A percentile compares a stretch with the other conserved stretches of the same genome.
These are phyloP conservation scores for Fragaria ananassa DNA, from an alignment of 306 rosid species.

Conservation along the genomic window DNA sequence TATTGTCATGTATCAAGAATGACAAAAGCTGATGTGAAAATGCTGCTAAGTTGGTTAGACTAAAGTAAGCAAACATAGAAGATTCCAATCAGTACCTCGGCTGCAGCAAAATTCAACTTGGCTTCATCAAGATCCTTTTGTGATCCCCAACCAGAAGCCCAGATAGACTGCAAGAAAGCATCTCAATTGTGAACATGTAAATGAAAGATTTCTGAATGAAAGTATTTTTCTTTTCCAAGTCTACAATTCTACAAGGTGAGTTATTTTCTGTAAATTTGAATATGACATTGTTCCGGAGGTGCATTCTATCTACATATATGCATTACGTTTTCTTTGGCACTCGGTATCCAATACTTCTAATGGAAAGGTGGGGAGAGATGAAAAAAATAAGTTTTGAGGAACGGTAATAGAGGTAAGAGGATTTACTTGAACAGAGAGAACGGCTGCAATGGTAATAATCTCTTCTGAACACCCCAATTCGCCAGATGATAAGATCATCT, in stretches of 20 bases:
- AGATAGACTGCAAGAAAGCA: constrained; percentile 66
- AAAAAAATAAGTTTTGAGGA: neutral
- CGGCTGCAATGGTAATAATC: constrained; percentile 80
- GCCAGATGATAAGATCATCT: constrained; percentile 82
- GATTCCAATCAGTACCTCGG: constrained; percentile 58
- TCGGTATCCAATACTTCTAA: neutral
- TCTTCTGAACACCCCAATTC: constrained; percentile 90
- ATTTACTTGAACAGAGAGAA: constrained; percentile 84
- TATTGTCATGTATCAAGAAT: neutral
- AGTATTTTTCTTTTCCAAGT: neutral
- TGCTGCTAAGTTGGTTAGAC: neutral
- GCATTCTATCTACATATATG: neutral
- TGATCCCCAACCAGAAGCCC: constrained; percentile 81
- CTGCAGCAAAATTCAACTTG: constrained; percentile 85
- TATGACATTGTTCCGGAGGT: neutral
- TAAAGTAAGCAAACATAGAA: neutral
- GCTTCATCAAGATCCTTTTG: constrained; percentile 91
- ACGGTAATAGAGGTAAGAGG: constrained; percentile 7
- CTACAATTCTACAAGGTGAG: neutral
- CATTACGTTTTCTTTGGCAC: neutral
- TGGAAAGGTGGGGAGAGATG: neutral
- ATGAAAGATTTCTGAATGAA: neutral
- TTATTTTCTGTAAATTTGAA: neutral
- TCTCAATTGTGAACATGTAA: constrained; percentile 27
- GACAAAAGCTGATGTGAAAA: neutral